Base-by-base conservation (phyloP, 768 basidiomycete genomes). In the Russula abietina region DNA sequence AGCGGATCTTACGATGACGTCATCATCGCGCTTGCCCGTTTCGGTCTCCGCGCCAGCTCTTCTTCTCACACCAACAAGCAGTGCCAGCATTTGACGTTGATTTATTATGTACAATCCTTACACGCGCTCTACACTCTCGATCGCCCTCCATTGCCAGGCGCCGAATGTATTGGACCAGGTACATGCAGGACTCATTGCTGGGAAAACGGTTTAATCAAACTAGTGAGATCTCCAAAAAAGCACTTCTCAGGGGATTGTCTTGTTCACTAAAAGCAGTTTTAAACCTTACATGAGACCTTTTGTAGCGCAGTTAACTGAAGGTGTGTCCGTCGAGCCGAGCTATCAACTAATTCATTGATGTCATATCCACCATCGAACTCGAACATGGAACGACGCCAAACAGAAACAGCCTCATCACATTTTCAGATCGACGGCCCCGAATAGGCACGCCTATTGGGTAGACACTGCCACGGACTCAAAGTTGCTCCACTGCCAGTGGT, bases 361-460 rank as follows among this genome's bases (percentile, higher is more conserved):
- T 30, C 26, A 36, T 55, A 43, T 66, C 65, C 36, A 48, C 28
- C 22, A 61, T 32, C 24, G 38, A 49, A 53, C 59, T 32, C 24
- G 38, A 49, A 53, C 59, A 60, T 4, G 55, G 65, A 28, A 68
- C 56, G 12, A 66, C 59, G 48, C n/a, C n/a, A n/a, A n/a, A n/a
- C n/a, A n/a, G n/a, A n/a, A n/a, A n/a, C n/a, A n/a, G 0, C 10
- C 52, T 66, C 43, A 64, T 66, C 43, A 64, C 65, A 39, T 57
- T 45, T 16, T 62, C 67, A 9, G 61, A 58, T 51, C 57, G 55
- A 32, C 28, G 36, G 16, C 65, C 65, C 38, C 55, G 55, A 36
- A 68, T n/a, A 68, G 10, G 55, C 67, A 41, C 59, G 63, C 36
- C 67, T 59, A 24, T 33, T n/a, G 32, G 67, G 61, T n/a, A 66